phyloP scores from a whole-genome alignment of 73 alveolate genomes.

The Paramecium pentaurelia region DNA sequence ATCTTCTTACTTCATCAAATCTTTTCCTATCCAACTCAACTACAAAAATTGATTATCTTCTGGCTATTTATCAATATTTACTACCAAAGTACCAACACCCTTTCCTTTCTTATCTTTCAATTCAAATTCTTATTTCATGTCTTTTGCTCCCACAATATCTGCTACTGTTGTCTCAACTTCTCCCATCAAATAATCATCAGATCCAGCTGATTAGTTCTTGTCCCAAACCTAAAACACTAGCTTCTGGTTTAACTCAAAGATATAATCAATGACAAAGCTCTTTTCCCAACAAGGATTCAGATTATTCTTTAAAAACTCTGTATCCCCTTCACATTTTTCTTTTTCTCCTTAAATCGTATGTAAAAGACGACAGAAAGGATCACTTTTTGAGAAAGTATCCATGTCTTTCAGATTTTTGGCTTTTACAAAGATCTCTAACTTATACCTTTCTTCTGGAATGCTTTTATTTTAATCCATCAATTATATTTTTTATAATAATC shows the following conservation, averaged over 20 bases:
- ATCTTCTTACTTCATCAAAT: slow-evolving; percentile 40
- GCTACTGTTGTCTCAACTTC: slow-evolving; percentile 72
- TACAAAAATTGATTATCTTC: slow-evolving; percentile 61
- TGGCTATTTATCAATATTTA: slow-evolving; percentile 58
- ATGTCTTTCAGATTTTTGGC: slow-evolving; percentile 64
- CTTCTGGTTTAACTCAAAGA: slow-evolving; percentile 79
- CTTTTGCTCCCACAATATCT: slow-evolving; percentile 71
- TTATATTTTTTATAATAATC: not conserved
- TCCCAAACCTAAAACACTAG: slow-evolving; percentile 69
- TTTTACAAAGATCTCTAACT: slow-evolving; percentile 69
- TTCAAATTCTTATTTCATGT: slow-evolving; percentile 60
- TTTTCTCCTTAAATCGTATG: slow-evolving; percentile 20
- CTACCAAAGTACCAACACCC: slow-evolving; percentile 62
- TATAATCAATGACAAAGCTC: slow-evolving; percentile 69
- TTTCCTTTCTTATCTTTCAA: slow-evolving; percentile 35
- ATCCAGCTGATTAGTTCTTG: slow-evolving; percentile 60
- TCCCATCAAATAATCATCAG: slow-evolving; percentile 64
- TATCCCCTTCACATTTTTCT: slow-evolving; percentile 61
- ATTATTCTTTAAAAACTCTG: slow-evolving; percentile 69
- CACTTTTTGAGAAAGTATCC: slow-evolving; percentile 76
- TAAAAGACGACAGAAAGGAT: slow-evolving; percentile 62
- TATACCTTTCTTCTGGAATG: slow-evolving; percentile 43
- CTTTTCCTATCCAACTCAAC: slow-evolving; percentile 49
- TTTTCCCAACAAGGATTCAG: slow-evolving; percentile 73
- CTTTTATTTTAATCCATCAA: slow-evolving; percentile 32